Evolutionary conservation across 1,284 basidiomycete genomes (phyloP).

Genomic region (Ganoderma lucidum): DNA sequence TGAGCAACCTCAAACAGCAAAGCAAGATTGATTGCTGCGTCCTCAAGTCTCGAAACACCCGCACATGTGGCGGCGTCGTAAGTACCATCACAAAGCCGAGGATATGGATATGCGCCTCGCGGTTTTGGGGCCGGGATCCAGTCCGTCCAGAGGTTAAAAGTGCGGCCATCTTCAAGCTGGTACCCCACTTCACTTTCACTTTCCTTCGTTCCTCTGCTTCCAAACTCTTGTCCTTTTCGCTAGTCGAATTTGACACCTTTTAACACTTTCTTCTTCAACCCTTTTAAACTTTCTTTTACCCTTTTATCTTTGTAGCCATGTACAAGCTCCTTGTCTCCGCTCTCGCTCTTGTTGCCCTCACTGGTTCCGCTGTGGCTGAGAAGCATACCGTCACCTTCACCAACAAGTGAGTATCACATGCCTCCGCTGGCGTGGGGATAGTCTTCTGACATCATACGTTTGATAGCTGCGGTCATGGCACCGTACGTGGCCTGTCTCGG

Average conservation of each 20-base stretch:
- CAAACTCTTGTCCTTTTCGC: neutral
- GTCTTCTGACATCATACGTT: conserved; percentile 5
- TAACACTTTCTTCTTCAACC: neutral
- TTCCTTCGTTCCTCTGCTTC: conserved; percentile 2
- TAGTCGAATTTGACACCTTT: neutral
- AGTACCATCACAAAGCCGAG: neutral
- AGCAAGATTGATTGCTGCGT: conserved; percentile 7
- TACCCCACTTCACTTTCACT: neutral
- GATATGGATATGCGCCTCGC: neutral
- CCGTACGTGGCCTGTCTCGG: conserved; percentile 37
- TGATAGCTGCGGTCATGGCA: conserved; percentile 47
- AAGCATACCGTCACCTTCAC: conserved; percentile 47
- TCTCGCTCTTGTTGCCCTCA: conserved; percentile 37
- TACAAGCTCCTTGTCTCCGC: conserved; percentile 41
- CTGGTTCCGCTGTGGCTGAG: conserved; percentile 42
- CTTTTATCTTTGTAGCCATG: conserved; percentile 36
- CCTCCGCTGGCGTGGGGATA: neutral
- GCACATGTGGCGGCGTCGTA: neutral
- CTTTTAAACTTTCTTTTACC: neutral
- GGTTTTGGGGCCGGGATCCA: neutral
- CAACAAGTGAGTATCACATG: conserved; percentile 42
- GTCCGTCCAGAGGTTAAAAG: neutral
- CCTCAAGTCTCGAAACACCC: neutral
- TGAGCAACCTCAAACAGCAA: conserved; percentile 7
- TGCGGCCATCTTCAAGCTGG: neutral